These are phyloP conservation scores for Sphaerulina vaccinii DNA, from an alignment of 2,329 filamentous ascomycete species.

Conservation along the genomic window DNA sequence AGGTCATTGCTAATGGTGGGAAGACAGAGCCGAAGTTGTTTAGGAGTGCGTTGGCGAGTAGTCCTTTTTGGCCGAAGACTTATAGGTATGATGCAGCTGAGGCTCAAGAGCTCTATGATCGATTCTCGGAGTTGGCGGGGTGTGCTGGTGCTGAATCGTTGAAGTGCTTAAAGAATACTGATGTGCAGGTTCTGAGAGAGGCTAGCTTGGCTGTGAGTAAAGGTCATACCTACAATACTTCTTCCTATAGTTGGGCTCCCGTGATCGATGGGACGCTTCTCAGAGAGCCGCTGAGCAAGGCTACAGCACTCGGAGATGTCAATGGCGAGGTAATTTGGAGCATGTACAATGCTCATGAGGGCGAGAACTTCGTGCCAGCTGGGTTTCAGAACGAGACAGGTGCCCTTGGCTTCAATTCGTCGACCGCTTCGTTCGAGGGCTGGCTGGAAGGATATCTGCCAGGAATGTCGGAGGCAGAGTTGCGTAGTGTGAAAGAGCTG, in stretches of 20 bases:
- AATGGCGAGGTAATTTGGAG: conserved; percentile 51
- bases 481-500: conserved; percentile 42
- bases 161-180: conserved; percentile 54
- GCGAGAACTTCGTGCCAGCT: conserved; percentile 60
- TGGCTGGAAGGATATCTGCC: conserved; percentile 60
- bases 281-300: conserved; percentile 47
- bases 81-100: conserved; percentile 53
- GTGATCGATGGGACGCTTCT: conserved; percentile 60
- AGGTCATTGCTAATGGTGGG: conserved; percentile 55
- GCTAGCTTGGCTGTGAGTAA: conserved; percentile 52
- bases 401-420: conserved; percentile 50
- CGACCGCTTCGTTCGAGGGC: conserved; percentile 48
- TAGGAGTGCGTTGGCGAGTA: conserved; percentile 51
- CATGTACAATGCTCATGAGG: conserved; percentile 64
- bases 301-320: conserved; percentile 40
- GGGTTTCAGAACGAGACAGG: conserved; percentile 43
- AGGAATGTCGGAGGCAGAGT: conserved; percentile 42
- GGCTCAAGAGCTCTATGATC: conserved; percentile 53
- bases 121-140: conserved; percentile 48
- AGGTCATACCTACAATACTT: conserved; percentile 55
- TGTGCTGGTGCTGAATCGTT: conserved; percentile 52
- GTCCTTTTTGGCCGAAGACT: conserved; percentile 61
- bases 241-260: conserved; percentile 60
- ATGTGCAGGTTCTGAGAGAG: conserved; percentile 57
- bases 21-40: conserved; percentile 47